phyloP scores from a whole-genome alignment of 768 basidiomycete species.

The Termitomyces sp. region DNA sequence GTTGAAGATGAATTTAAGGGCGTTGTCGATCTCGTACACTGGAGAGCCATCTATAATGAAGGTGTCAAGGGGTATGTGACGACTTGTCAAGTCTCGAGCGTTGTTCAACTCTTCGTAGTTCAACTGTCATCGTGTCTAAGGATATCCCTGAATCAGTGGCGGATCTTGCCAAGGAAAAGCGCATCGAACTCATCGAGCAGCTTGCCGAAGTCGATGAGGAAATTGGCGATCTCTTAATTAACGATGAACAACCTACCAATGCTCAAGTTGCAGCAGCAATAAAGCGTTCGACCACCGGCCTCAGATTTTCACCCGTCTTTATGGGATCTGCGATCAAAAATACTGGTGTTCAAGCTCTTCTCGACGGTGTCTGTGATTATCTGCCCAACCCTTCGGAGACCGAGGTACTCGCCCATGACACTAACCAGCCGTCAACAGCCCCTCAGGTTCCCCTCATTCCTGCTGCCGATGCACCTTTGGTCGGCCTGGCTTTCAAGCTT shows the following conservation, averaged over 20 bases:
- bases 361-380: conserved; percentile 95
- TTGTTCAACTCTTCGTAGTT: conserved; percentile 32
- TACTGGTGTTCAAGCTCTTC: conserved; percentile 86
- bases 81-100: background rate
- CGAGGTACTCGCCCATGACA: conserved; percentile 77
- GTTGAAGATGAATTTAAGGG: conserved; percentile 81
- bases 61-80: conserved; percentile 82
- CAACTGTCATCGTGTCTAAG: conserved; percentile 71
- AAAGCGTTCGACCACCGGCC: conserved; percentile 78
- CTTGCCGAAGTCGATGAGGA: conserved; percentile 95
- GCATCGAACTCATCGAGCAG: conserved; percentile 87
- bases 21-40: conserved; percentile 89
- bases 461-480: conserved; percentile 80
- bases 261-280: conserved; percentile 78
- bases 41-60: conserved; percentile 93
- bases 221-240: conserved; percentile 87
- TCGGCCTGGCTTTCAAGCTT: conserved; percentile 96
- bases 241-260: conserved; percentile 71
- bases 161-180: conserved; percentile 76
- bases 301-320: conserved; percentile 96
- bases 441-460: conserved; percentile 74
- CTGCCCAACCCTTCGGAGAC: conserved; percentile 84
- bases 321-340: conserved; percentile 97
- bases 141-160: conserved; percentile 80
- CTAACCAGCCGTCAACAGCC: conserved; percentile 53